phyloP scores from a whole-genome alignment of 2,329 filamentous ascomycete genomes.

The Acrodontium crateriforme region DNA sequence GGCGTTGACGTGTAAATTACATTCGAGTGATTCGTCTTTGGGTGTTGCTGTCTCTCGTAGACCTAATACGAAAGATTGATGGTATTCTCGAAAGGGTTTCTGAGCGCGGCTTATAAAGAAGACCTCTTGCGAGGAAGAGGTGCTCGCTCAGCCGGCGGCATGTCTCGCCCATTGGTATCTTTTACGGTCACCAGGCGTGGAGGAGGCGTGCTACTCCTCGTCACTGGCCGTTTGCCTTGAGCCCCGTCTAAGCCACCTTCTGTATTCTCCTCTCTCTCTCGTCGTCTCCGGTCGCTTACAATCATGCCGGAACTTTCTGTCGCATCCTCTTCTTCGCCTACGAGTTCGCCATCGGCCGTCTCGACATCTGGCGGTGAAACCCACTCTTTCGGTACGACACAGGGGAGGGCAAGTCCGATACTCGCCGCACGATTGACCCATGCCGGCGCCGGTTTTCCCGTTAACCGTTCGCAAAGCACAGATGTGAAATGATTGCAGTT shows the following conservation, averaged over 20 bases:
- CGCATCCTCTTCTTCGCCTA: slow-evolving; percentile 40
- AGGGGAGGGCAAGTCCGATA: slow-evolving; percentile 68
- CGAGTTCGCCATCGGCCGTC: slow-evolving; percentile 54
- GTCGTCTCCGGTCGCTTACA: slow-evolving; percentile 11
- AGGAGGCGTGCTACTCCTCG: slow-evolving; percentile 12
- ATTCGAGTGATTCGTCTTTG: no score
- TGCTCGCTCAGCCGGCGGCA: slow-evolving; percentile 32
- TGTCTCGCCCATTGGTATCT: slow-evolving; percentile 27
- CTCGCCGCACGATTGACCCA: slow-evolving; percentile 79
- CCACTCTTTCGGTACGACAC: slow-evolving; percentile 72
- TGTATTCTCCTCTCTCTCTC: slow-evolving; percentile 17
- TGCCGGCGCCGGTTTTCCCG: slow-evolving; percentile 51
- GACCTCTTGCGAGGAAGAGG: no score
- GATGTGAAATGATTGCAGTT: slow-evolving; percentile 87
- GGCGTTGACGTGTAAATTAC: no score
- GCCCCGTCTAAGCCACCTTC: slow-evolving; percentile 14
- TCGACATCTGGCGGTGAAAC: slow-evolving; percentile 66
- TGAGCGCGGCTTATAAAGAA: no score
- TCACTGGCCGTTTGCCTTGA: no score
- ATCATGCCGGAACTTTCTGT: slow-evolving; percentile 32
- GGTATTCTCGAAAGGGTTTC: no score
- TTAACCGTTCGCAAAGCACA: slow-evolving; percentile 60
- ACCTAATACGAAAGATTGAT: no score
- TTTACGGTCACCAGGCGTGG: slow-evolving; percentile 20
- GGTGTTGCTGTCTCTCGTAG: no score